These are phyloP conservation scores for Phytophthora kernoviae DNA, from an alignment of 352 stramenopile genomes.

Conservation along the genomic window DNA sequence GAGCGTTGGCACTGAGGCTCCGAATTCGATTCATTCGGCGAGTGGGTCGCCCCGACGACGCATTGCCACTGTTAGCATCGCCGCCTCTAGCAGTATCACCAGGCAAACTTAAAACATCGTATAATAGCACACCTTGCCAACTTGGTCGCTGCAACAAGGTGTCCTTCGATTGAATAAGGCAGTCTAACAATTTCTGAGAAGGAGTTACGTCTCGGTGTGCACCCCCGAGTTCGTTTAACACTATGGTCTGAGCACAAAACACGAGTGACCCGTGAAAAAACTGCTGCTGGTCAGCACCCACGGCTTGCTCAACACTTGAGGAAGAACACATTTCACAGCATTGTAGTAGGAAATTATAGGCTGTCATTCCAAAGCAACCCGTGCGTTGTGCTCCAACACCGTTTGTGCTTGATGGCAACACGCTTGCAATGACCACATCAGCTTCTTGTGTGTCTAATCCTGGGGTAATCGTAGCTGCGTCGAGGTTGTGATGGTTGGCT, in stretches of 20 bases:
- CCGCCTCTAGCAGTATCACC: slow-evolving; percentile 2
- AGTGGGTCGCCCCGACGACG: slow-evolving; percentile 3
- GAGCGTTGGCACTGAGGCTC: slow-evolving; percentile 43
- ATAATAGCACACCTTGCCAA: slow-evolving; percentile 64
- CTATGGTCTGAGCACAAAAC: slow-evolving; percentile 60
- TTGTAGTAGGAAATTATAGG: slow-evolving; percentile 55
- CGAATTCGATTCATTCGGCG: slow-evolving; percentile 50
- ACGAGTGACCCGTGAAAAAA: slow-evolving; percentile 78
- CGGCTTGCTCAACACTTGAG: slow-evolving; percentile 30
- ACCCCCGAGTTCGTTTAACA: slow-evolving; percentile 63
- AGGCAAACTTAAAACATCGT: slow-evolving; percentile 22
- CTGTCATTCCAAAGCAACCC: slow-evolving; percentile 59
- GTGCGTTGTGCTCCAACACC: not conserved
- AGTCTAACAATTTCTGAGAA: slow-evolving; percentile 40
- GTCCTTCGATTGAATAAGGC: slow-evolving; percentile 51
- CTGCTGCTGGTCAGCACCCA: slow-evolving; percentile 64
- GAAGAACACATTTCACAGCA: slow-evolving; percentile 49
- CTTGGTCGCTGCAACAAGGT: slow-evolving; percentile 71
- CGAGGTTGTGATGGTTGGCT: slow-evolving; percentile 44
- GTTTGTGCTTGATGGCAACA: not conserved
- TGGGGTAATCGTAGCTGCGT: not conserved
- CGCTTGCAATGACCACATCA: not conserved
- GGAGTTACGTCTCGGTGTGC: slow-evolving; percentile 34
- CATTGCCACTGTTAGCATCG: slow-evolving; percentile 8
- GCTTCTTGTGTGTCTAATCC: not conserved